Conservation (phyloP, 1,284 basidiomycete genomes). For the Cystobasidium pallidum region DNA sequence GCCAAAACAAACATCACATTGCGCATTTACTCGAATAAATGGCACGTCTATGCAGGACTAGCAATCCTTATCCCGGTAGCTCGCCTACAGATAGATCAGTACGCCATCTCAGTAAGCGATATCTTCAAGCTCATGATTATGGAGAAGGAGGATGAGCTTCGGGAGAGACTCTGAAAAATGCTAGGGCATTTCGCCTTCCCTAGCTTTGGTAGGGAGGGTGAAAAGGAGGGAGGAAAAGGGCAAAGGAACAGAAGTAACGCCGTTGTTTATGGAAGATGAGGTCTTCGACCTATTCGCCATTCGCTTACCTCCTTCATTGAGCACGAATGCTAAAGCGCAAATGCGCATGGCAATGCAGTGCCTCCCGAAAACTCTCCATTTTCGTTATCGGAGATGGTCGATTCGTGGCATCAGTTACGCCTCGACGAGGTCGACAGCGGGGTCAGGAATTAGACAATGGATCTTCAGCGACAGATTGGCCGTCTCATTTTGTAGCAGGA, state of each 20-base stretch:
- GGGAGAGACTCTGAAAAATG: slow-evolving; percentile 74
- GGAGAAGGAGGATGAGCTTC: slow-evolving; percentile 69
- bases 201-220: slow-evolving; percentile 37
- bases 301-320: slow-evolving; percentile 59
- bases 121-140: slow-evolving; percentile 95
- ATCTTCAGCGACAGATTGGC: too few relatives aligned
- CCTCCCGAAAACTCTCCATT: slow-evolving; percentile 81
- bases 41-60: slow-evolving; percentile 98
- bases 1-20: slow-evolving; percentile 97
- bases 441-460: too few relatives aligned
- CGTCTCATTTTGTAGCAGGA: too few relatives aligned
- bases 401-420: slow-evolving; percentile 87
- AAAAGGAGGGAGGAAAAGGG: slow-evolving; percentile 35
- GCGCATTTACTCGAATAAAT: slow-evolving; percentile 94
- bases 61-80: slow-evolving; percentile 97
- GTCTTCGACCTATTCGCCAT: slow-evolving; percentile 88
- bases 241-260: slow-evolving; percentile 58
- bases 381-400: slow-evolving; percentile 96
- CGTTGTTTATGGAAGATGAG: slow-evolving; percentile 83
- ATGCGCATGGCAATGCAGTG: slow-evolving; percentile 8
- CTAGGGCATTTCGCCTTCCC: slow-evolving; percentile 79
- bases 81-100: slow-evolving; percentile 84
- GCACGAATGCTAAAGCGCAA: slow-evolving; percentile 1
- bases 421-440: too few relatives aligned
- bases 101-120: slow-evolving; percentile 78